Conservation (phyloP, 1,139 yeast species). For the Yamadazyma membranifaciens region DNA sequence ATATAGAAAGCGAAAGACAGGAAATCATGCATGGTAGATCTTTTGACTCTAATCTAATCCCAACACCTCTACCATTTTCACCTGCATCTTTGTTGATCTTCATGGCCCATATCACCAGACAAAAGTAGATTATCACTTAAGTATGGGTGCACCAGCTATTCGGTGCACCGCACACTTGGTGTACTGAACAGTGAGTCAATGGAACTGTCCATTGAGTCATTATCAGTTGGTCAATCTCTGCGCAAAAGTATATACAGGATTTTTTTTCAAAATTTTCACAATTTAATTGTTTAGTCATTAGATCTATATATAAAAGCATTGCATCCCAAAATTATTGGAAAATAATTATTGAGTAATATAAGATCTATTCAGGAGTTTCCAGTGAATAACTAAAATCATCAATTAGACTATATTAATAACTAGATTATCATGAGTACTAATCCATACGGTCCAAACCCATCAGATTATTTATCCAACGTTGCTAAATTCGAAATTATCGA, state of each 20-base stretch:
- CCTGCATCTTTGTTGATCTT: no score
- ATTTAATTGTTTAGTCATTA: slow-evolving; percentile 1
- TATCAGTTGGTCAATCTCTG: neutral
- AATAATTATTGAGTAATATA: neutral
- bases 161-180: slow-evolving; percentile 1
- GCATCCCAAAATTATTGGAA: neutral
- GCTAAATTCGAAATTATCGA: slow-evolving; percentile 88
- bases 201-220: slow-evolving; percentile 4
- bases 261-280: slow-evolving; percentile 4
- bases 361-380: neutral
- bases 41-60: no score
- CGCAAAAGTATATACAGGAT: slow-evolving; percentile 1
- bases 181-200: neutral
- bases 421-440: slow-evolving; percentile 34
- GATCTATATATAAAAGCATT: neutral
- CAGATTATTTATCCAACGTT: slow-evolving; percentile 89
- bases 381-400: neutral
- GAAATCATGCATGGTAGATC: no score
- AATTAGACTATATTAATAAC: neutral
- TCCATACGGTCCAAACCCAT: slow-evolving; percentile 96
- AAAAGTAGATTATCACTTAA: no score
- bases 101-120: no score
- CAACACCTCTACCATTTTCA: no score
- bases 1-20: no score
- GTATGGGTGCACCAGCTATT: no score